Base-by-base conservation (phyloP, 108 stramenopile genomes). In the Pseudonitzschia multiseries region DNA sequence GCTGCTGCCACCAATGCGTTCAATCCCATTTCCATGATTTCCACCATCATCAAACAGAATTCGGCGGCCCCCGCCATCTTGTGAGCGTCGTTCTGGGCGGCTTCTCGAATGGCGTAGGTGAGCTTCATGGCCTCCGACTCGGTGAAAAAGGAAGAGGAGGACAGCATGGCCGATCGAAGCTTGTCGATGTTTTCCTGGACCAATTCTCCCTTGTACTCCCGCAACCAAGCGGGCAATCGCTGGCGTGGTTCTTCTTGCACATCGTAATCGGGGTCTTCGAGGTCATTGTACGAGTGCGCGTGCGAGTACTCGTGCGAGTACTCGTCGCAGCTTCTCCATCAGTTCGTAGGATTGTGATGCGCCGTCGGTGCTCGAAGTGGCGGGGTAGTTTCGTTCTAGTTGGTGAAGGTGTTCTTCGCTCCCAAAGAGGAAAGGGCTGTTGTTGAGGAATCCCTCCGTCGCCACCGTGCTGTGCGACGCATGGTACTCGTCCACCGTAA, bases 1-100 rank as follows among this genome's bases (percentile, higher is more conserved):
- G 85, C 86, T 14, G 83, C 86, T 9, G 88, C 92, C 41, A 88
- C 67, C 27, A 93, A 57, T 2, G 88, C 84, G 32, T 83, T 65
- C 27, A 89, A 70, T 36, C 89, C 89, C 77, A 92, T 87, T 69
- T 93, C 92, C 79, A 93, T 83, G 8, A 86, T 84, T 72, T 93
- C 88, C 63, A 88, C 82, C 64, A 93, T 54, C 13, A 93, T 79
- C 14, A 78, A 67, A 69, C 86, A 88, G 72, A 93, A 93, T 52
- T 88, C 89, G 0, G 87, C 81, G 9, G 89, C 87, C n/a, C 92
- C 89, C 0, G 85, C 86, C 68, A 90, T 76, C 65, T 85, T 83
- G 28, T 84, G 78, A 6, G 53, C 42, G 73, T 90, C 80, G 8
- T 78, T 80, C 4, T 56, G 69, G 21, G 89, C 72, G 6, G 89